Evolutionary conservation across 495 filamentous ascomycete species (phyloP), one percentile per base, ranked within the genome.

Genomic region (Penicillium chermesinum): DNA sequence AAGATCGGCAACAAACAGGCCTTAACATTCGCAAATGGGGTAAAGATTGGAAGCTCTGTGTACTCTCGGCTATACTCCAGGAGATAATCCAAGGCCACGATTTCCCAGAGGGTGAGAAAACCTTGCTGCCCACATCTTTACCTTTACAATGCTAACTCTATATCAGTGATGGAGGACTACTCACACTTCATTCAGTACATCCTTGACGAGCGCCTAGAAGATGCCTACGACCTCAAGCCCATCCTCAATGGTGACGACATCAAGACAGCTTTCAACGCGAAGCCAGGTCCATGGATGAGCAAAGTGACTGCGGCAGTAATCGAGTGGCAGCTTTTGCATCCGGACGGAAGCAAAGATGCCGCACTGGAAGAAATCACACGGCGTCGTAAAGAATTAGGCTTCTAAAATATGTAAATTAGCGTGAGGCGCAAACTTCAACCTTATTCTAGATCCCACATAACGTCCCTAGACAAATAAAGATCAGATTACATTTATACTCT

Each of bases 251-350:
- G 89, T 0, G 78, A 70, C 13, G 64, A 84, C 14, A 71, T 96
- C 33, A 70, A 77, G 18, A 70, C 80, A 48, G 77, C 65, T 7
- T 64, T 96, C 13, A 72, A 73, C 0, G 72, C 71, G 2, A 77
- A 74, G 52, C 79, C 81, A 2, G 93, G 93, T 5, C 81, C 73
- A 12, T 97, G 91, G 91, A 80, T 89, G 75, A 77, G 78, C 48
- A 68, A 70, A 46, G 89, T 88, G 12, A 59, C 93, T 37, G 81
- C 87, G 7, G 67, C 85, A 13, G 81, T 83, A 21, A 75, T 93
- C 62, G 79, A 80, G 46, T 96, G 89, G 88, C 94, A 97, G 69
- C 71, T 97, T 20, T 72, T 85, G 22, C 80, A 96, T 61, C 88
- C 90, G 2, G 78, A 78, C 2, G 67, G 65, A 6, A 81, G 86